Conservation (phyloP, 1,284 basidiomycete genomes). For the Ceratorhiza oryzae-sativae region DNA sequence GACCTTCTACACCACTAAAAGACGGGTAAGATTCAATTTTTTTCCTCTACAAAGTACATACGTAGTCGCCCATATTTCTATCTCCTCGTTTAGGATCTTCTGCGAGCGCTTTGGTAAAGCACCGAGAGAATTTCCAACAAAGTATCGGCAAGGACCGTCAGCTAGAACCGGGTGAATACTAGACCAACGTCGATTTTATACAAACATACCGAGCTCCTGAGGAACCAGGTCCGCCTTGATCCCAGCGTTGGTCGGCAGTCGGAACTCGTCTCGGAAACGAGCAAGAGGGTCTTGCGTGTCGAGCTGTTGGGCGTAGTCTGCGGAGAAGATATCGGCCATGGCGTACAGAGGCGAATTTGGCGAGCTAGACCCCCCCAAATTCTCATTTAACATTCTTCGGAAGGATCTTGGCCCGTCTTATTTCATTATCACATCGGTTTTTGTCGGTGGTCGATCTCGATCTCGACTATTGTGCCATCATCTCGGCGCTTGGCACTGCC, state of each 20-base stretch:
- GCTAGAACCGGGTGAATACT: conserved; percentile 47
- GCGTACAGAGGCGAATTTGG: neutral
- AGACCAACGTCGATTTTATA: neutral
- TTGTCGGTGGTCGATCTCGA: neutral
- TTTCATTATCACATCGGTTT: neutral
- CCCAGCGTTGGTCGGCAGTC: conserved; percentile 65
- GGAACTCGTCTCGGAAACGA: conserved; percentile 64
- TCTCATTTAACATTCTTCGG: conserved; percentile 29
- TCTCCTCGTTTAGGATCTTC: conserved; percentile 80
- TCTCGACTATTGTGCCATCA: neutral
- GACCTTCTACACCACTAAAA: conserved; percentile 84
- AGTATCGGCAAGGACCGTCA: conserved; percentile 75
- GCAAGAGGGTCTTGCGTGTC: conserved; percentile 45
- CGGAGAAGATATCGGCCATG: conserved; percentile 29
- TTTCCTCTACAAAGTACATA: conserved; percentile 48
- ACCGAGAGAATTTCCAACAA: conserved; percentile 97
- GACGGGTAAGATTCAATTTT: conserved; percentile 22
- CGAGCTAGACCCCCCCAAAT: neutral
- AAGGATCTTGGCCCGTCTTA: conserved; percentile 20
- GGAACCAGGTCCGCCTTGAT: conserved; percentile 59
- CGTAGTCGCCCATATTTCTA: conserved; percentile 87
- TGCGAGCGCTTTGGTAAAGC: conserved; percentile 78
- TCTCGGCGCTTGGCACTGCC: conserved; percentile 8
- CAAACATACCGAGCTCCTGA: conserved; percentile 52
- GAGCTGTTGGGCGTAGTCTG: conserved; percentile 32